Evolutionary conservation across 192 early-diverging fungal genomes (phyloP), one percentile per base, ranked within the genome.

Genomic region (Backusella macrospora): DNA sequence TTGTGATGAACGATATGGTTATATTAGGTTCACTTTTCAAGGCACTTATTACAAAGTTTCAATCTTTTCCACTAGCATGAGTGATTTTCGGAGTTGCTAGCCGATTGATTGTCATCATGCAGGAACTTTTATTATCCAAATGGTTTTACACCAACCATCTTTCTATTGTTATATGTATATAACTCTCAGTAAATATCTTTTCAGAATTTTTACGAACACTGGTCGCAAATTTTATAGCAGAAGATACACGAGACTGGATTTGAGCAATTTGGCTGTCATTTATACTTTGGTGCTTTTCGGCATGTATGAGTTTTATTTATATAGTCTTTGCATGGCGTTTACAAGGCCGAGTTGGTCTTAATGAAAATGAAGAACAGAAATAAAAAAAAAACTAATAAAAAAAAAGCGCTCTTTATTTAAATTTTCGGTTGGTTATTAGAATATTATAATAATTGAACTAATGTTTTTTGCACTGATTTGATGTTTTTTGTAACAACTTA

Each of bases 51-150:
- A 82, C 84, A 10, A 83, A 85, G 48, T 70, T 63, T 23, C 71
- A 72, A 66, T 85, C 80, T 39, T 86, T 83, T 72, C 77, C 84
- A 13, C 52, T 83, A 12, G 84, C 83, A 15, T 80, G 83, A 47
- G 78, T 82, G 14, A 77, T 88, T 38, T 89, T 81, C 65, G 91
- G 92, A 13, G 83, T 92, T 8, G 92, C 90, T 23, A 88, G 86
- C 10, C 89, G 88, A 3, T 83, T 90, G 26, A 90, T 94, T 67
- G 86, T 89, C 0, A 90, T 88, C 8, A 88, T 91, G 52, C 92
- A 94, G 78, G 90, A 92, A 71, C 90, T 91, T 0, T 88, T 92
- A 2, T 80, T 92, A 34, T 86, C 89, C 4, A 88, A 90, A 80
- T 92, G 91, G 83, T 94, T 94, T 77, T 84, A 82, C 34, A 90